phyloP scores from a whole-genome alignment of 768 basidiomycete species.

The Rhizopogon sp. region DNA sequence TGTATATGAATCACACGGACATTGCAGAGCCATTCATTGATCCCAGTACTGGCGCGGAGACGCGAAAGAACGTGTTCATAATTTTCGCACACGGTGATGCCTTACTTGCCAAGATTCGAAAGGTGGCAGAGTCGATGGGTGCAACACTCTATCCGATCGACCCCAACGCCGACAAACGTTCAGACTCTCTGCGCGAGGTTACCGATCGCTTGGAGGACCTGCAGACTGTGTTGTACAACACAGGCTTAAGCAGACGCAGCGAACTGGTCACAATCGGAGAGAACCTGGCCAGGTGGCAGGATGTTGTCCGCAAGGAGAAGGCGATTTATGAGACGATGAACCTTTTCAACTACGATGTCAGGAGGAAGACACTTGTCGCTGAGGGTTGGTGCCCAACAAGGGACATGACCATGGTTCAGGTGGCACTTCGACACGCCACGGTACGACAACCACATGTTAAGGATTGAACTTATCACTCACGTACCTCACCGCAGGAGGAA shows the following conservation, averaged over 20 bases:
- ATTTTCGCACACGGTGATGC: slow-evolving; percentile 97
- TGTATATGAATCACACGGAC: slow-evolving; percentile 99
- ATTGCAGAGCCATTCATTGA: slow-evolving; percentile 92
- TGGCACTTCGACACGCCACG: slow-evolving; percentile 85
- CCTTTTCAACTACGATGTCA: slow-evolving; percentile 89
- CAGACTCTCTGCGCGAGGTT: slow-evolving; percentile 86
- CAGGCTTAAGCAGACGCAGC: slow-evolving; percentile 71
- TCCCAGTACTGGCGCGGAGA: slow-evolving; percentile 74
- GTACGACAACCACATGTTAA: slow-evolving; percentile 31
- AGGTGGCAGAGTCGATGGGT: slow-evolving; percentile 98
- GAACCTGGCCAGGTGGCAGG: slow-evolving; percentile 83
- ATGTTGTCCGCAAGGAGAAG: slow-evolving; percentile 94
- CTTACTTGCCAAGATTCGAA: slow-evolving; percentile 93
- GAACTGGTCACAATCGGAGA: slow-evolving; percentile 87
- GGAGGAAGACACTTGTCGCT: slow-evolving; percentile 91
- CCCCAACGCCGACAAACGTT: slow-evolving; percentile 87
- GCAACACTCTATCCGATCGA: slow-evolving; percentile 97
- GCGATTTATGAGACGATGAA: slow-evolving; percentile 94
- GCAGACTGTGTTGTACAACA: slow-evolving; percentile 85
- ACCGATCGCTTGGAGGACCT: slow-evolving; percentile 87
- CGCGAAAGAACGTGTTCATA: slow-evolving; percentile 98
- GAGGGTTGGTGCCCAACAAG: slow-evolving; percentile 97
- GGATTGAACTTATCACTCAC: neutral
- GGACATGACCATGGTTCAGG: slow-evolving; percentile 82
- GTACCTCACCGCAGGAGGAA: slow-evolving; percentile 51